Percentiles rank a stretch among this genome's conserved stretches.
Conservation (phyloP, 2,329 filamentous ascomycete genomes). For the Fusarium sp. region DNA sequence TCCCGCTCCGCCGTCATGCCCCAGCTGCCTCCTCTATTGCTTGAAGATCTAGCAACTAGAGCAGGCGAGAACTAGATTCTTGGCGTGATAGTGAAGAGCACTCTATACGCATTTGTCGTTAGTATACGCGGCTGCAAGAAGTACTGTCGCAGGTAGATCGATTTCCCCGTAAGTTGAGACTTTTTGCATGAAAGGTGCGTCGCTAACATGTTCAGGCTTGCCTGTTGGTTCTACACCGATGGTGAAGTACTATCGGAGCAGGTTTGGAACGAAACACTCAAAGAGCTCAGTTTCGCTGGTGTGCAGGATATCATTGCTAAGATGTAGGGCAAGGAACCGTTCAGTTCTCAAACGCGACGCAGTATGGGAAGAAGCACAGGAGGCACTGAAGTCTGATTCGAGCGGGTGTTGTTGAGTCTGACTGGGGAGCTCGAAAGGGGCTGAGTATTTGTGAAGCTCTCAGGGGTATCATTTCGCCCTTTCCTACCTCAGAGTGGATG, state of each 20-base stretch:
- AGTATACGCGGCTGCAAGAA: not conserved
- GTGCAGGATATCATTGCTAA: slow-evolving; percentile 38
- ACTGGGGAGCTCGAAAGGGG: not conserved
- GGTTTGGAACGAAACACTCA: slow-evolving; percentile 32
- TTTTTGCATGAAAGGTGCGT: rapidly evolving
- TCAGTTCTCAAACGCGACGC: not conserved
- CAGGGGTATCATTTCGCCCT: not conserved
- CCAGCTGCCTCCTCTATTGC: not conserved
- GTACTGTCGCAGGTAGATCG: not conserved
- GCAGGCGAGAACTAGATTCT: not conserved
- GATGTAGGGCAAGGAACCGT: not conserved
- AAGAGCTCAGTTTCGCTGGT: slow-evolving; percentile 15
- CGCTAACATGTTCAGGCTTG: slow-evolving; percentile 11
- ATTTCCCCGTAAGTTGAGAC: slow-evolving; percentile 30
- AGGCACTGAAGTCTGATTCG: not conserved
- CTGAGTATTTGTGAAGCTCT: not conserved
- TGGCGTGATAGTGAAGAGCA: not conserved
- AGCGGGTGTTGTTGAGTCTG: not conserved
- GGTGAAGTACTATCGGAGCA: slow-evolving; percentile 20
- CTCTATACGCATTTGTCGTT: not conserved
- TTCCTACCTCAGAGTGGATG: not conserved
- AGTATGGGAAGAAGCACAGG: not conserved
- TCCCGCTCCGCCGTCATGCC: not conserved
- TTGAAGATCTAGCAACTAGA: not conserved
- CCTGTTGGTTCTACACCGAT: slow-evolving; percentile 29